Base-by-base conservation (phyloP, 352 stramenopile genomes). In the Phytopythium aichiense region DNA sequence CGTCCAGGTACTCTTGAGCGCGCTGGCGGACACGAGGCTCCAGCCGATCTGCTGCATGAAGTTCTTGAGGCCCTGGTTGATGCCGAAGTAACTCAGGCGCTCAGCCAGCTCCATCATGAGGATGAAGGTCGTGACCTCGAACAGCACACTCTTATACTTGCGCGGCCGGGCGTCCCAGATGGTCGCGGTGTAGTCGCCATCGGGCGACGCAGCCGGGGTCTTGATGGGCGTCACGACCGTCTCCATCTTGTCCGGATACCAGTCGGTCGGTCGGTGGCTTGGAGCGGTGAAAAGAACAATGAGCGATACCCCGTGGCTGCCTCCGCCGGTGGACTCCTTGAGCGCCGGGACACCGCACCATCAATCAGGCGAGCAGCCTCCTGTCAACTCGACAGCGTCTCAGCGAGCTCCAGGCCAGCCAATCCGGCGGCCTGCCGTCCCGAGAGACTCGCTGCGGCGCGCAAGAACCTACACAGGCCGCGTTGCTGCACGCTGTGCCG, bases 61-160 rank as follows among this genome's bases (percentile, higher is more conserved):
- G 66, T 86, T 83, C 62, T 75, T 74, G 57, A 83, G 69, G 1
- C 72, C 72, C 56, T 83, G 74, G 67, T 78, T 81, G 66, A 86
- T 84, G 43, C 72, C 73, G 66, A 77, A 86, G 65, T 79, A 85
- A 49, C 68, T 77, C 48, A 89, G 64, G 51, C 79, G 77, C 59
- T 89, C 79, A 31, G 78, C 73, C 23, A 89, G 72, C 62, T 89
- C 79, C 75, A 87, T 84, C 46, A 84, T 64, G 22, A 89, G 61
- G 65, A 89, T 82, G 65, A 82, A 88, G 25, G 73, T 60, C 46
- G 63, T 76, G 45, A 88, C 79, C 54, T 87, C 62, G 60, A 87
- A 37, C n/a, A 88, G 46, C 31, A 87, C 74, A 49, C 74, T 87
- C 61, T 79, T 76, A 63, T 72, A 86, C 62, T 85, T 80, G 64